phyloP scores from a whole-genome alignment of 208 protist genomes.

The Endotrypanum monterogeii region DNA sequence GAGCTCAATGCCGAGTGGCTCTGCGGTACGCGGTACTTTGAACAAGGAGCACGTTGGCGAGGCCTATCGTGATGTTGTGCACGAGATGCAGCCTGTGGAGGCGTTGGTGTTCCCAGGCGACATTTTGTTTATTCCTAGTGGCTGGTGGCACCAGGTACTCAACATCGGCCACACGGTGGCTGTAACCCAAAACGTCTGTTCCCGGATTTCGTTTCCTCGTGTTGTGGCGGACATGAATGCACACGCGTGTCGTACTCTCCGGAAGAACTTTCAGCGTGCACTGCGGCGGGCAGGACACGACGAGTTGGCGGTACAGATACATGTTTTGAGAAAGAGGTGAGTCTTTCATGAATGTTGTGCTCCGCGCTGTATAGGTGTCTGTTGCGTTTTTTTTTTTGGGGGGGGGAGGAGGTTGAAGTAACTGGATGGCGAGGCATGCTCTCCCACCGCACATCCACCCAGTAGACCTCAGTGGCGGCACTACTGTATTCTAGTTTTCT shows the following conservation, averaged over 20 bases:
- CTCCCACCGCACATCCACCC: no score
- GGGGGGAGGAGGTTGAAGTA: not conserved
- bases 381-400: no score
- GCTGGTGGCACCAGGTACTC: conserved; percentile 57
- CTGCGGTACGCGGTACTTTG: conserved; percentile 5
- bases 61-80: not conserved
- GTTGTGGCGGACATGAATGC: conserved; percentile 35
- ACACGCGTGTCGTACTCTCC: conserved; percentile 16
- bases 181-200: conserved; percentile 51
- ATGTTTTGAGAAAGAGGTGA: not conserved
- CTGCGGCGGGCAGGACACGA: conserved; percentile 7
- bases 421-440: not conserved
- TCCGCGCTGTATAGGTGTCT: not conserved
- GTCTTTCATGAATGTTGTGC: not conserved
- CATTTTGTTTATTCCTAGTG: conserved; percentile 45
- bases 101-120: conserved; percentile 39
- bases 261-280: conserved; percentile 17
- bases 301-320: conserved; percentile 13
- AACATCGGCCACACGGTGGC: conserved; percentile 47
- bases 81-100: conserved; percentile 28
- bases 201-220: conserved; percentile 33
- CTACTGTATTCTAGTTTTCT: no score
- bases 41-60: conserved; percentile 5
- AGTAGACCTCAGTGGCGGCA: no score
- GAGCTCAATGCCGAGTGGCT: not conserved